Evolutionary conservation across 1,284 basidiomycete genomes (phyloP).

Genomic region (Ceratobasidium sp.): DNA sequence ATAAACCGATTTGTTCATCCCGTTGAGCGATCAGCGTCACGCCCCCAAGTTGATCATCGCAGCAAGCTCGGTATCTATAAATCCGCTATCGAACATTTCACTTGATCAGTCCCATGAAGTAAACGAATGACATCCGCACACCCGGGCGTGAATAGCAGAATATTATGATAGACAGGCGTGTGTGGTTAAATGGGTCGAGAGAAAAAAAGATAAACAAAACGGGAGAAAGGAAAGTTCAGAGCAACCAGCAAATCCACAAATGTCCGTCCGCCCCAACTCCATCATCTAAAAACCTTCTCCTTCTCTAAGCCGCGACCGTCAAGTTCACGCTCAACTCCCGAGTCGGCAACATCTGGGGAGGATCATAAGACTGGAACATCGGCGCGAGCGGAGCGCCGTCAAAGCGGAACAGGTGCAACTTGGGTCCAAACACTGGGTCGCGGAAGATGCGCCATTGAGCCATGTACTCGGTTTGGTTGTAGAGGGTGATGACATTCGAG

Average conservation of each 20-base stretch:
- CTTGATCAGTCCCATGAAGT: not conserved
- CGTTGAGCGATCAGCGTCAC: not conserved
- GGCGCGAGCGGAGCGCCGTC: constrained; percentile 70
- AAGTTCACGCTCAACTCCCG: constrained; percentile 49
- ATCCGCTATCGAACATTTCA: constrained; percentile 2
- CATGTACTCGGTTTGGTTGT: constrained; percentile 73
- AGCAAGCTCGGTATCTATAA: not conserved
- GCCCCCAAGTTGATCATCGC: not conserved
- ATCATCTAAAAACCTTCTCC: not conserved
- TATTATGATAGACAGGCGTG: constrained; percentile 29
- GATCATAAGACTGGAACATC: constrained; percentile 62
- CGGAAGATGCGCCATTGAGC: constrained; percentile 64
- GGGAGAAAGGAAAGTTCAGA: not conserved
- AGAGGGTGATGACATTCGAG: constrained; percentile 83
- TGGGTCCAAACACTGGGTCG: constrained; percentile 61
- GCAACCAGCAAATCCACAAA: not conserved
- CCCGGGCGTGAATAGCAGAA: constrained; percentile 25
- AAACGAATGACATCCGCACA: constrained; percentile 38
- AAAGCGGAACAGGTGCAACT: constrained; percentile 70
- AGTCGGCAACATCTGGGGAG: constrained; percentile 73
- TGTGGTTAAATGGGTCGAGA: not conserved
- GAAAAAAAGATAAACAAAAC: constrained; percentile 19
- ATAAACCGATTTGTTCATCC: constrained; percentile 7
- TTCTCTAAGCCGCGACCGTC: not conserved
- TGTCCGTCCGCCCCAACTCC: not conserved